These are phyloP conservation scores for Aspergillus floridensis DNA, from an alignment of 2,329 filamentous ascomycete genomes.

Conservation along the genomic window DNA sequence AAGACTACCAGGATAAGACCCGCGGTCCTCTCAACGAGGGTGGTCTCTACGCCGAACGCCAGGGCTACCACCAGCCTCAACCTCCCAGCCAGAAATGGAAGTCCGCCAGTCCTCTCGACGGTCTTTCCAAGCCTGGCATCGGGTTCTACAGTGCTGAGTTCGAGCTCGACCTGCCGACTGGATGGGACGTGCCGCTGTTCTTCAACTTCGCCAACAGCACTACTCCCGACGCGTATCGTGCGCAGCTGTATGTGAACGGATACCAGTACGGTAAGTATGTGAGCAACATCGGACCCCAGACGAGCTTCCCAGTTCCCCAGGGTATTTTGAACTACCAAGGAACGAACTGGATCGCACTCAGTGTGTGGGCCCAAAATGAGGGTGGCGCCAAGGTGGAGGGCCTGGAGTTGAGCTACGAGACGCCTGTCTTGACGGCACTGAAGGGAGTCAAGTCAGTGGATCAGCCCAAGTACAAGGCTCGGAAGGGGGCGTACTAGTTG, in stretches of 20 bases:
- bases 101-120: conserved; percentile 37
- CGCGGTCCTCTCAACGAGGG: conserved; percentile 60
- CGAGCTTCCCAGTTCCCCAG: conserved; percentile 68
- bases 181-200: conserved; percentile 56
- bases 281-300: conserved; percentile 75
- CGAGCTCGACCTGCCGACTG: conserved; percentile 50
- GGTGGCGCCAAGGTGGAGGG: conserved; percentile 57
- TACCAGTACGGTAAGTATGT: conserved; percentile 68
- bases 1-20: conserved; percentile 51
- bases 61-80: conserved; percentile 56
- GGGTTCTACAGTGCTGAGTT: conserved; percentile 54
- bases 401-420: conserved; percentile 51
- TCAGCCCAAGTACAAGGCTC: conserved; percentile 47
- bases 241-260: conserved; percentile 70
- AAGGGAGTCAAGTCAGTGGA: conserved; percentile 46
- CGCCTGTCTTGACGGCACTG: conserved; percentile 53
- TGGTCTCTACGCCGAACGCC: conserved; percentile 54
- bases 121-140: conserved; percentile 48
- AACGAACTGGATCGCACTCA: conserved; percentile 66
- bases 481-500: conserved; percentile 53
- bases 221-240: conserved; percentile 60
- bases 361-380: conserved; percentile 64
- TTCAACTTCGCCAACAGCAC: conserved; percentile 48
- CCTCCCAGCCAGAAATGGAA: conserved; percentile 40
- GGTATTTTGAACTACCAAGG: conserved; percentile 70